These are phyloP conservation scores for Epichloe gansuensis DNA, from an alignment of 2,329 filamentous ascomycete genomes.

Conservation along the genomic window DNA sequence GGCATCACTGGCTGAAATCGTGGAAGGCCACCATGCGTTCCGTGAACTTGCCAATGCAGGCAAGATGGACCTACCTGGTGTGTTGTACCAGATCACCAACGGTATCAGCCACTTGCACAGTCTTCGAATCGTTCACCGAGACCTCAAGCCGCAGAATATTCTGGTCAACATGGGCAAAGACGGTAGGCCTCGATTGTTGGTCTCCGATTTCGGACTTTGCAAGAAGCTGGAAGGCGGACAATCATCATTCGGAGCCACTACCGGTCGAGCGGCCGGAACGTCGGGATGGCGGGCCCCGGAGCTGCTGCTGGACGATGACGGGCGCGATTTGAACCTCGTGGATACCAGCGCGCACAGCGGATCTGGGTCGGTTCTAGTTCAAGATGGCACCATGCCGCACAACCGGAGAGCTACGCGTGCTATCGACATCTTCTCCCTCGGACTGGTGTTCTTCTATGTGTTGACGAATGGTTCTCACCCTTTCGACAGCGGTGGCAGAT, in stretches of 20 bases:
- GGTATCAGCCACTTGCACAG: slow-evolving; percentile 83
- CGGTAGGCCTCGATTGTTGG: slow-evolving; percentile 69
- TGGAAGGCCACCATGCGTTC: slow-evolving; percentile 61
- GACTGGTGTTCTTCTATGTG: slow-evolving; percentile 98
- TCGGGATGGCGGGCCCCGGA: slow-evolving; percentile 96
- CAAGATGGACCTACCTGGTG: slow-evolving; percentile 62
- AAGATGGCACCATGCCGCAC: slow-evolving; percentile 45
- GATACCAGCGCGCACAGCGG: slow-evolving; percentile 48
- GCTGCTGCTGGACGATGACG: slow-evolving; percentile 70
- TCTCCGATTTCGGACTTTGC: slow-evolving; percentile 94
- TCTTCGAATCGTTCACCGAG: slow-evolving; percentile 88
- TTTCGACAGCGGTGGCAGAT: slow-evolving; percentile 86
- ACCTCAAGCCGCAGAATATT: slow-evolving; percentile 96
- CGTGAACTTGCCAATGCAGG: slow-evolving; percentile 59
- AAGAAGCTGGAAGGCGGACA: slow-evolving; percentile 94
- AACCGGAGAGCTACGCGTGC: slow-evolving; percentile 76
- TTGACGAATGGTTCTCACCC: slow-evolving; percentile 85
- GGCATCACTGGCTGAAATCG: slow-evolving; percentile 82
- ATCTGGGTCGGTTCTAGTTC: slow-evolving; percentile 45
- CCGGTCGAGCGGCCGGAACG: slow-evolving; percentile 83
- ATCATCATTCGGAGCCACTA: slow-evolving; percentile 89
- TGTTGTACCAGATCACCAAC: slow-evolving; percentile 79
- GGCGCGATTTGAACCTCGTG: slow-evolving; percentile 34
- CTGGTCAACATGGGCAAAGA: slow-evolving; percentile 65
- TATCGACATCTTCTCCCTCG: slow-evolving; percentile 95